Percentiles rank a stretch among this genome's conserved stretches.
Evolutionary conservation across 176 grass and related monocot species (phyloP).

Genomic region (Triticum urartu): DNA sequence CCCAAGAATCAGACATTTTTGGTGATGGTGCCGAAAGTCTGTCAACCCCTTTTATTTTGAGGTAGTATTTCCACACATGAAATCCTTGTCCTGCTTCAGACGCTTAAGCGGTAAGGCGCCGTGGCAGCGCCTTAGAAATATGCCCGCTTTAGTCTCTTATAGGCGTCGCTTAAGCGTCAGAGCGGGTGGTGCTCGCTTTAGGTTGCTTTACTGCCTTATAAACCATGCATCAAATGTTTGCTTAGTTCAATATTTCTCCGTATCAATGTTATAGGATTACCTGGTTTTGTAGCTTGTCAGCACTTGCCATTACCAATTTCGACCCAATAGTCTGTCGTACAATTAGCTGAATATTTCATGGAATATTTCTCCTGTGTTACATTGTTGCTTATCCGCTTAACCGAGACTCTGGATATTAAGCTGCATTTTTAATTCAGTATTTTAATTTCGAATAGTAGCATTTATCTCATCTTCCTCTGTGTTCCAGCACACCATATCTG

Average conservation of each 20-base stretch:
- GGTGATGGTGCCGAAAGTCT: conserved; percentile 55
- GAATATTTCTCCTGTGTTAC: neutral
- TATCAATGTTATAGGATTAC: neutral
- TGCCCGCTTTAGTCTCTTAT: too few relatives aligned
- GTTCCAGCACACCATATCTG: conserved; percentile 71
- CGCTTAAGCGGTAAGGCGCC: too few relatives aligned
- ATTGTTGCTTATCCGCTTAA: neutral
- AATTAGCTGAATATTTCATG: neutral
- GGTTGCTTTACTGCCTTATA: too few relatives aligned
- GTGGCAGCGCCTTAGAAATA: too few relatives aligned
- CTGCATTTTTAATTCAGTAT: neutral
- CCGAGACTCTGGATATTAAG: neutral
- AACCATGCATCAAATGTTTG: too few relatives aligned
- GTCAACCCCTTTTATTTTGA: conserved; percentile 65
- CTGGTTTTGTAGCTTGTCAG: neutral
- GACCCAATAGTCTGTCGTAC: neutral
- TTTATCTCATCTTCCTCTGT: conserved; percentile 3
- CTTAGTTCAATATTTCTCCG: conserved; percentile 3
- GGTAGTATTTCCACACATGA: conserved; percentile 11
- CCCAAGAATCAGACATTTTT: conserved; percentile 73
- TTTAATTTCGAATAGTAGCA: neutral
- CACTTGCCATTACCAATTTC: neutral
- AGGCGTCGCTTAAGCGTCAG: too few relatives aligned
- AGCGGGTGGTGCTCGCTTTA: too few relatives aligned
- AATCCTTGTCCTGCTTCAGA: too few relatives aligned